Evolutionary conservation across 2,329 filamentous ascomycete species (phyloP).

Genomic region (Myriosclerotinia scirpicola): DNA sequence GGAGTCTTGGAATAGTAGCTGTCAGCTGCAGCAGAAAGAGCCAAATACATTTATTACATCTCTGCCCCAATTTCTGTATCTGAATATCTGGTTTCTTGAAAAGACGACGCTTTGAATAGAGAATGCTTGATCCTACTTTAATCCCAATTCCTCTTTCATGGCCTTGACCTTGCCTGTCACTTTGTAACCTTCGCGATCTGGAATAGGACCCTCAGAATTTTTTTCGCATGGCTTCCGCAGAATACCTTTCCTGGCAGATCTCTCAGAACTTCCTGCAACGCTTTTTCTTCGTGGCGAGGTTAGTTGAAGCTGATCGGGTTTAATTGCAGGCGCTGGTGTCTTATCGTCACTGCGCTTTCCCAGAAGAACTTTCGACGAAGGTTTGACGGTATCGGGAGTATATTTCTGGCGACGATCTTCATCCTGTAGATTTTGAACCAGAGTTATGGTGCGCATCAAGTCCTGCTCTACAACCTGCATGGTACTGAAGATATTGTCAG

Average conservation of each 20-base stretch:
- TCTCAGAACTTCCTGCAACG: not conserved
- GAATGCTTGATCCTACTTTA: no score
- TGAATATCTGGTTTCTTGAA: not conserved
- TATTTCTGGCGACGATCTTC: not conserved
- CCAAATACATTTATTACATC: not conserved
- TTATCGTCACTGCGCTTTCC: not conserved
- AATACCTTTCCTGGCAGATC: not conserved
- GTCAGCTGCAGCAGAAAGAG: not conserved
- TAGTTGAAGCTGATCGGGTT: not conserved
- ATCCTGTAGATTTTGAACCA: not conserved
- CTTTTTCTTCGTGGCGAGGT: not conserved
- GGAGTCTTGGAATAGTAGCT: not conserved
- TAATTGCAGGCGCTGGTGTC: not conserved
- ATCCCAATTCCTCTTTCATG: not conserved
- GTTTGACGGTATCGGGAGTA: not conserved
- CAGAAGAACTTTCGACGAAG: not conserved
- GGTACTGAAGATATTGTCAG: not conserved
- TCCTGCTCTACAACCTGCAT: not conserved
- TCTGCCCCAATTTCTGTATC: not conserved
- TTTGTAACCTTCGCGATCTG: not conserved
- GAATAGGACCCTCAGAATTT: no score
- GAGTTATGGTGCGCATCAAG: not conserved
- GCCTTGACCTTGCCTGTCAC: not conserved
- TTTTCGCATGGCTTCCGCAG: not conserved
- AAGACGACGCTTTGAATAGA: not conserved